Base-by-base conservation (phyloP, 2,329 filamentous ascomycete species). In the Zymoseptoria pseudotritici region DNA sequence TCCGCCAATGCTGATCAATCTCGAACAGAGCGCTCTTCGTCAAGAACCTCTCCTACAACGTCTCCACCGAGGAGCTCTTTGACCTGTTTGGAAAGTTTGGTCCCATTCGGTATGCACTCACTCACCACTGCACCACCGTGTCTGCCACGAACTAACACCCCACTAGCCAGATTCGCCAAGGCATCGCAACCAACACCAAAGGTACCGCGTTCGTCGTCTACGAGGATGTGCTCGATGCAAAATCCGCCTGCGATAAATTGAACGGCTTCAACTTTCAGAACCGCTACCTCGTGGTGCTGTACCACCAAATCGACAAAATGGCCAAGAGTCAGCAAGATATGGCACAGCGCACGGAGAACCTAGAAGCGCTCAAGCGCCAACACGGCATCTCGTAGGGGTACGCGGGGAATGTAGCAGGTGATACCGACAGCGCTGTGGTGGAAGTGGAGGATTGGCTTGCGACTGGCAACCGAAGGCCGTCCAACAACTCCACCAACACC, bases 261-360 rank as follows among this genome's bases (percentile, higher is more conserved):
- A 99, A 99, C 82, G 94, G 94, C 75, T 99, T 96, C 86, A 99
- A 99, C 82, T 99, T 99, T 78, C 94, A 99, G 82, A 96, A 93
- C 80, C 89, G 94, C 76, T 99, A 99, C 79, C 90, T 99, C 71
- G 94, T 99, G 73, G 87, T 90, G 61, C 78, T 90, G 73, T 90
- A 90, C 72, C 87, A 90, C 73, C 87, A 67, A 53, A 56, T 60
- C 67, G 87, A 89, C 71, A 89, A 89, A 78, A 89, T 89, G 86
- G 78, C 84, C 74, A 90, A 89, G 77, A 90, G 90, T 58, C 67
- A 69, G 67, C 58, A 60, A 79, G 91, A 97, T 79, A 83, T 97
- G 73, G 90, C 93, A 73, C 87, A 91, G 72, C 90, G 94, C 80
- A 90, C 94, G 79, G 90, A 96, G 77, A 94, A 93, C 82, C 86